phyloP scores from a whole-genome alignment of 371 early-diverging fungal genomes.

The Apophysomyces variabilis region DNA sequence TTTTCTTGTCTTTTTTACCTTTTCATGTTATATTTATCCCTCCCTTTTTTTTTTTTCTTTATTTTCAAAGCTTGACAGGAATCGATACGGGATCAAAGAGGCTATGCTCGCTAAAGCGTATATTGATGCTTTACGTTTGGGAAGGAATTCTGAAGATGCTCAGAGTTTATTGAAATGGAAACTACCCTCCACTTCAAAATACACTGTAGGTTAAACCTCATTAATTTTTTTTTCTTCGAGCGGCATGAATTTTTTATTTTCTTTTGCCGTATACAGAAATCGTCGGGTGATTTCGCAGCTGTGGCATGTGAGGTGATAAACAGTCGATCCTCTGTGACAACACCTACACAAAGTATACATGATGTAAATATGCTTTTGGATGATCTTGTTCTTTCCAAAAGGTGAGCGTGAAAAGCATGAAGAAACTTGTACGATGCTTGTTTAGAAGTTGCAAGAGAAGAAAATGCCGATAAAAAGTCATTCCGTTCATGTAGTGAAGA shows the following conservation, averaged over 20 bases:
- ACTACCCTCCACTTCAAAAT: conserved; percentile 44
- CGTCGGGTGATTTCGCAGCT: conserved; percentile 57
- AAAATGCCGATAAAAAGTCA: conserved; percentile 11
- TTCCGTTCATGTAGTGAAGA: conserved; percentile 14
- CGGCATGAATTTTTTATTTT: too few species aligned
- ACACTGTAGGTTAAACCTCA: conserved; percentile 23
- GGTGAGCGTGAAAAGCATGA: conserved; percentile 11
- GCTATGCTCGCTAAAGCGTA: conserved; percentile 67
- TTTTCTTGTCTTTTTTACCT: background rate
- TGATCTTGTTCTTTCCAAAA: conserved; percentile 31
- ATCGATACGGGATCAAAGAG: conserved; percentile 74
- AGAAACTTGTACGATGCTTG: too few species aligned
- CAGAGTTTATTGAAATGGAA: conserved; percentile 63
- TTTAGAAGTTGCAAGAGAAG: too few species aligned
- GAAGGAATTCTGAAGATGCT: conserved; percentile 57
- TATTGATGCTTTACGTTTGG: conserved; percentile 60
- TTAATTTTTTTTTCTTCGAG: too few species aligned
- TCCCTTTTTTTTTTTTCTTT: background rate
- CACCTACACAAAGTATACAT: conserved; percentile 45
- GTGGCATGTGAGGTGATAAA: conserved; percentile 53
- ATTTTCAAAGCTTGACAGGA: conserved; percentile 62
- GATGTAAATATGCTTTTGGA: conserved; percentile 54
- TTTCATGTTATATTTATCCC: too few species aligned
- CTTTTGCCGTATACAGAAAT: conserved; percentile 17
- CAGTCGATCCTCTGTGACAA: conserved; percentile 45